A percentile compares a stretch with the other conserved stretches of the same genome.
Conservation (phyloP, 805 yeast genomes). For the Saturnispora halmiae region DNA sequence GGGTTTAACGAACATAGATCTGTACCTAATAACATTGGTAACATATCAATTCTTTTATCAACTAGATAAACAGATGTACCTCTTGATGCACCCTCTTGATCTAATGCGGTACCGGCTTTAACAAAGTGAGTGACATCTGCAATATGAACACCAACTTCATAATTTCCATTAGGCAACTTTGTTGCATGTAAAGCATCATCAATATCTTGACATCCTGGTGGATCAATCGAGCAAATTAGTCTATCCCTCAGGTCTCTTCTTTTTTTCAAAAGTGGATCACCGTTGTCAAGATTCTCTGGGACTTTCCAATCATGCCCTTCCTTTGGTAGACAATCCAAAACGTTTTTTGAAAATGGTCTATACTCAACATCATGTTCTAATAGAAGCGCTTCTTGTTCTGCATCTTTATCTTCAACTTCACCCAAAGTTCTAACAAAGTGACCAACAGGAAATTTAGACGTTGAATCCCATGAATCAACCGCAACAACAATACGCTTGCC, state of each 20-base stretch:
- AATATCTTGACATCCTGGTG: slow-evolving; percentile 96
- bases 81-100: slow-evolving; percentile 92
- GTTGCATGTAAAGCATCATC: slow-evolving; percentile 96
- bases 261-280: slow-evolving; percentile 46
- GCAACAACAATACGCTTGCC: slow-evolving; percentile 89
- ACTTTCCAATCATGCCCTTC: slow-evolving; percentile 95
- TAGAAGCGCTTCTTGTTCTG: slow-evolving; percentile 91
- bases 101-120: slow-evolving; percentile 83
- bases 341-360: slow-evolving; percentile 89
- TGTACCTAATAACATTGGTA: slow-evolving; percentile 91
- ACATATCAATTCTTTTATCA: slow-evolving; percentile 97
- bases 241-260: slow-evolving; percentile 84
- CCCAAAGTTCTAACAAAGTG: slow-evolving; percentile 90
- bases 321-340: slow-evolving; percentile 80
- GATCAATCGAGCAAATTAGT: slow-evolving; percentile 91
- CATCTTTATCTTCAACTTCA: slow-evolving; percentile 80
- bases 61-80: slow-evolving; percentile 97
- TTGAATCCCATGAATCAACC: slow-evolving; percentile 85
- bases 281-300: slow-evolving; percentile 51
- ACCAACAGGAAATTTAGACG: slow-evolving; percentile 83
- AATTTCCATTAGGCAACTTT: slow-evolving; percentile 80
- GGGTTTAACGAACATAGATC: slow-evolving; percentile 93
- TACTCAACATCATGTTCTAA: slow-evolving; percentile 95
- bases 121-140: slow-evolving; percentile 99
- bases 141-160: slow-evolving; percentile 96